Evolutionary conservation across 2,329 filamentous ascomycete species (phyloP), one percentile per base, ranked within the genome.

Genomic region (Paramyrothecium roridum): DNA sequence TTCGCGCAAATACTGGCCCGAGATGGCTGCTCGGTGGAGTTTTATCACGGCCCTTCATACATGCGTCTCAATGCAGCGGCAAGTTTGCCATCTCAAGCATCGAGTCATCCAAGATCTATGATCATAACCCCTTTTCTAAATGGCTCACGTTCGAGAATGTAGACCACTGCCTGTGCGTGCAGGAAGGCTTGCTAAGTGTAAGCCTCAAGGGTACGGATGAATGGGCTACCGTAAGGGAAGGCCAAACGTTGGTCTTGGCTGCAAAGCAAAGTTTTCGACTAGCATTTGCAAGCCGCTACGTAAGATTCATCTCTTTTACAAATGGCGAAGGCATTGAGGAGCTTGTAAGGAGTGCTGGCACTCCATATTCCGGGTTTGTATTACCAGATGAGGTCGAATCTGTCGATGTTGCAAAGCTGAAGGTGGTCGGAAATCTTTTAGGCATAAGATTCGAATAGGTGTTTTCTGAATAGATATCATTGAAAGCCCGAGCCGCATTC

Each of bases 31-130:
- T 75, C 1, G 79, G 76, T 0, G 80, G 79, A 0, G 69, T 76
- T 16, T 61, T 82, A 45, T 72, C 72, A 0, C 62, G 79, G 22
- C 80, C 81, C 0, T 75, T 84, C 30, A 74, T 79, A 51, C 77
- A 74, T 3, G 76, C 76, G 3, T 63, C 65, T 21, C 77, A 84
- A 61, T 77, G 73, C 26, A 66, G 67, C 23, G 78, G 76, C 0
- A 76, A 74, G 49, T 84, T 83, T 54, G 73, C 78, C 11, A 82
- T 85, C 55, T 79, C 76, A 1, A 79, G 76, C 53, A 75, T 85
- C 33, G 80, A 84, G 59, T 71, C 69, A 1, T 77, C 70, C 1
- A 68, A 65, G 53, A 57, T 68, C 0, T 77, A 79, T 55, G 61
- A 62, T 1, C 56, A 60, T 11, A 70, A 71, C 6, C 55, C 74